These are phyloP conservation scores for Oryza officinalis DNA, from an alignment of 176 grass and related monocot species.

Conservation along the genomic window DNA sequence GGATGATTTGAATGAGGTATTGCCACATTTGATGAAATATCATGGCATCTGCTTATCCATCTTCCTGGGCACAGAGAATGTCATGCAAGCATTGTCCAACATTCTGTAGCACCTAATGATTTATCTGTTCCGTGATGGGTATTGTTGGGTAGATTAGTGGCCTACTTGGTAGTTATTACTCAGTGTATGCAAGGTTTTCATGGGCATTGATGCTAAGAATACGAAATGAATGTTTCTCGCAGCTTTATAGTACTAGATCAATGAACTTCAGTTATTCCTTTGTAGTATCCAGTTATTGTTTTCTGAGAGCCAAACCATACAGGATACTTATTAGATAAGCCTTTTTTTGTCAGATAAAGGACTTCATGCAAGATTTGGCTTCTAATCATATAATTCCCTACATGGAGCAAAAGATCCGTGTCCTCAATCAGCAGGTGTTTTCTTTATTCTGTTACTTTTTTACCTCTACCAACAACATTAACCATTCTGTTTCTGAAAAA, in stretches of 20 bases:
- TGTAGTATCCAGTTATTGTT: background rate
- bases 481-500: conserved; percentile 14
- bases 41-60: conserved; percentile 32
- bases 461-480: conserved; percentile 22
- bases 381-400: conserved; percentile 96
- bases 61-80: conserved; percentile 23
- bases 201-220: background rate
- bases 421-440: conserved; percentile 96
- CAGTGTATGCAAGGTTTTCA: conserved; percentile 22
- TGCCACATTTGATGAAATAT: conserved; percentile 24
- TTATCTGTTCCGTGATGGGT: background rate
- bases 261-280: conserved; percentile 11
- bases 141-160: conserved; percentile 17
- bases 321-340: conserved; percentile 2
- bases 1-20: conserved; percentile 92
- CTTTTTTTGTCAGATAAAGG: conserved; percentile 76
- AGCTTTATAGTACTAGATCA: conserved; percentile 21
- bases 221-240: background rate
- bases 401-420: conserved; percentile 97
- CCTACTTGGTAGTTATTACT: conserved; percentile 3
- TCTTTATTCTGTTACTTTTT: conserved; percentile 15
- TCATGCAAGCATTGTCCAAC: conserved; percentile 8
- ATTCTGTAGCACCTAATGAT: conserved; percentile 14
- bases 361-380: conserved; percentile 94
- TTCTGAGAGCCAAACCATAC: conserved; percentile 1